A percentile compares a stretch with the other conserved stretches of the same genome.
phyloP scores from a whole-genome alignment of 2,329 filamentous ascomycete species.

The Clonostachys solani region DNA sequence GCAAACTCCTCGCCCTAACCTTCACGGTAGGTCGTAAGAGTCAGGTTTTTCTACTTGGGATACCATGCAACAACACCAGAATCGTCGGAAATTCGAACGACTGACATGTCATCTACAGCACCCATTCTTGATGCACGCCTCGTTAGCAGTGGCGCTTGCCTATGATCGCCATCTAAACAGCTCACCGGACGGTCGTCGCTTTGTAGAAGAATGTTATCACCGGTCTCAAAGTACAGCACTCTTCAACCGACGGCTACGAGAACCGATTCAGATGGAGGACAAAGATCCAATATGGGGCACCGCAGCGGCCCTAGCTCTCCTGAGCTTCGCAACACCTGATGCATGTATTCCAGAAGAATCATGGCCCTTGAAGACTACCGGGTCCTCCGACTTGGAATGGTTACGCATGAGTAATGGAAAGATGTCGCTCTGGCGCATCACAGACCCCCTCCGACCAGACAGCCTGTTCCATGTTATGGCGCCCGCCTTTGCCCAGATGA shows the following conservation, averaged over 20 bases:
- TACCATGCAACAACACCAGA: too few relatives aligned
- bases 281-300: constrained; percentile 42
- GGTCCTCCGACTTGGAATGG: constrained; percentile 23
- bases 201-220: constrained; percentile 35
- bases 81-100: not conserved
- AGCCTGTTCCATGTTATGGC: constrained; percentile 27
- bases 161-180: constrained; percentile 28
- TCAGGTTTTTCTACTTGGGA: too few relatives aligned
- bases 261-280: constrained; percentile 24
- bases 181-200: constrained; percentile 13
- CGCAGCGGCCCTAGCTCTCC: constrained; percentile 32
- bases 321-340: constrained; percentile 33
- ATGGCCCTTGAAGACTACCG: constrained; percentile 23
- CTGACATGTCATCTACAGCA: constrained; percentile 16
- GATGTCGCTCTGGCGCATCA: constrained; percentile 26
- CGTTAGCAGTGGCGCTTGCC: constrained; percentile 31
- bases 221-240: constrained; percentile 32
- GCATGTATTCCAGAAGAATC: constrained; percentile 18
- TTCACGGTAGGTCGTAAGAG: constrained; percentile 24
- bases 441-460: constrained; percentile 24
- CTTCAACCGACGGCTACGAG: constrained; percentile 26
- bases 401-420: constrained; percentile 24
- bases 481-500: constrained; percentile 26
- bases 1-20: constrained; percentile 26
- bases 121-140: constrained; percentile 41